Conservation (phyloP, 1,284 basidiomycete species). For the Trichosporon coremiiforme region DNA sequence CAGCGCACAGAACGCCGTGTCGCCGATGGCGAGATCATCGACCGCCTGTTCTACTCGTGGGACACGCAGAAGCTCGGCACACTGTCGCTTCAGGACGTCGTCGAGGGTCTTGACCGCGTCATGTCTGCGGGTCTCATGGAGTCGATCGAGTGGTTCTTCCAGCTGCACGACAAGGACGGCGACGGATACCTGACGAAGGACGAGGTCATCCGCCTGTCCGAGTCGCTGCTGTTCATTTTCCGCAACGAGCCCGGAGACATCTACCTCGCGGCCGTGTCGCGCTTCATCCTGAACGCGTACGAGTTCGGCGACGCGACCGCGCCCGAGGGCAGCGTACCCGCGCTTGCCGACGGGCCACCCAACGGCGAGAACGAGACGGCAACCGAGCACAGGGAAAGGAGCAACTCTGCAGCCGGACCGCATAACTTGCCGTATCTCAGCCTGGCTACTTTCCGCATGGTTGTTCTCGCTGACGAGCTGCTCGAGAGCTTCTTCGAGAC, state of each 20-base stretch:
- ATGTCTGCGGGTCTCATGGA: slow-evolving; percentile 98
- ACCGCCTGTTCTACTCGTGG: slow-evolving; percentile 84
- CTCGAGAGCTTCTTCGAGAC: slow-evolving; percentile 92
- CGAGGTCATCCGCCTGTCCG: slow-evolving; percentile 86
- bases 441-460: slow-evolving; percentile 86
- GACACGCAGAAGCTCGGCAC: slow-evolving; percentile 77
- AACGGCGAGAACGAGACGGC: slow-evolving; percentile 56
- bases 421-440: slow-evolving; percentile 81
- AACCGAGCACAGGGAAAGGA: slow-evolving; percentile 61
- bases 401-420: slow-evolving; percentile 47
- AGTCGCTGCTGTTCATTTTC: slow-evolving; percentile 95
- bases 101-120: slow-evolving; percentile 83
- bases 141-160: slow-evolving; percentile 98
- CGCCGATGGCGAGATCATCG: slow-evolving; percentile 60
- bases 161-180: slow-evolving; percentile 92
- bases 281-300: slow-evolving; percentile 95
- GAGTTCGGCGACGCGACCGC: slow-evolving; percentile 87
- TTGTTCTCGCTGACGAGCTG: slow-evolving; percentile 89
- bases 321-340: slow-evolving; percentile 61
- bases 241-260: slow-evolving; percentile 95
- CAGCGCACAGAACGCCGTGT: slow-evolving; percentile 61
- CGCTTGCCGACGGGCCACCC: slow-evolving; percentile 26
- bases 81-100: slow-evolving; percentile 85
- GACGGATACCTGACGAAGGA: slow-evolving; percentile 94
- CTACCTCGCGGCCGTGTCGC: slow-evolving; percentile 90